Evolutionary conservation across 2,329 filamentous ascomycete species (phyloP).

Genomic region (Diaporthe vaccinii): DNA sequence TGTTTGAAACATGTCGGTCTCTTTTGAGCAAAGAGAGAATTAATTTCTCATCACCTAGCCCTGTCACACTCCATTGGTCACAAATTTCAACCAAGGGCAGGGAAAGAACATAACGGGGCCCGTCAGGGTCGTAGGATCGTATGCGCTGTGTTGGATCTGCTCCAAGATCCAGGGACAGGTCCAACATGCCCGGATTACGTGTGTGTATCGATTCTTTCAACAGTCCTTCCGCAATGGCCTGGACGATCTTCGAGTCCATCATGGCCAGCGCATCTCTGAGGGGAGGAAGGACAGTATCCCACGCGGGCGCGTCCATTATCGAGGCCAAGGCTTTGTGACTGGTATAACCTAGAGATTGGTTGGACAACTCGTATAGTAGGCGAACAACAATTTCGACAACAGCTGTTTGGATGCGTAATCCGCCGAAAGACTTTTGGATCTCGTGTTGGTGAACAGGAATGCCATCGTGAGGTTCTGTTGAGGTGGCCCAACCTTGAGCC

Average conservation of each 20-base stretch:
- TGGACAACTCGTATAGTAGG: background rate
- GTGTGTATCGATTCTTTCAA: background rate
- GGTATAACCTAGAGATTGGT: background rate
- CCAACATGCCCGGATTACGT: background rate
- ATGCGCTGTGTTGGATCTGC: background rate
- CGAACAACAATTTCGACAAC: background rate
- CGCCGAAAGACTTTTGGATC: background rate
- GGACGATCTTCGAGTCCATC: background rate
- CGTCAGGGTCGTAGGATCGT: accelerated
- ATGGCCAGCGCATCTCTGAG: background rate
- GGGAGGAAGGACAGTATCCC: background rate
- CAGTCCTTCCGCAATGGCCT: background rate
- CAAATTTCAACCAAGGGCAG: background rate
- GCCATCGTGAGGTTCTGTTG: background rate
- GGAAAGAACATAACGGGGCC: accelerated
- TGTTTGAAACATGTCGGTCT: background rate
- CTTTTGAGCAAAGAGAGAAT: background rate
- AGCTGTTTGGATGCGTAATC: background rate
- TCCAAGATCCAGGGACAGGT: background rate
- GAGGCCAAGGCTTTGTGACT: background rate
- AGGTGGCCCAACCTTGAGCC: background rate
- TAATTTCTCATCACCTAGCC: background rate
- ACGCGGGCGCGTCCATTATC: background rate
- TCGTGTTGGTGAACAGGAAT: no score
- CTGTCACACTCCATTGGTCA: accelerated